phyloP scores from a whole-genome alignment of 164 flowering plant genomes.

The Platanus orientalis region DNA sequence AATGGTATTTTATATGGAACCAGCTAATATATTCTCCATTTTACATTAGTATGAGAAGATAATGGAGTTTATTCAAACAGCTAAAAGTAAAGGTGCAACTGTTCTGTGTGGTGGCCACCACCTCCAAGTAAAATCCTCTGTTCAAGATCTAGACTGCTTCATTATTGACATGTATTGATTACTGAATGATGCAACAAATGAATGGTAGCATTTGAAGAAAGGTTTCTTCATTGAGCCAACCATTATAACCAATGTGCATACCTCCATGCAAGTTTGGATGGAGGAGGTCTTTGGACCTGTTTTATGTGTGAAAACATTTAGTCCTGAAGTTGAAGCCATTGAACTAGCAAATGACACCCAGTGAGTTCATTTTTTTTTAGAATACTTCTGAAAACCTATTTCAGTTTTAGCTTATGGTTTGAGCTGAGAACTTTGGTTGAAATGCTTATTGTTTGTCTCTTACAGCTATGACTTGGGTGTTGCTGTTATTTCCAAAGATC shows the following conservation, averaged over 20 bases:
- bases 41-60: no score
- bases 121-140: constrained; percentile 53
- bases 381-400: background rate
- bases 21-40: no score
- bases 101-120: constrained; percentile 73
- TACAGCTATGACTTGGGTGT: constrained; percentile 81
- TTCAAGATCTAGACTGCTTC: background rate
- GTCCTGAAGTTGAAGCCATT: constrained; percentile 87
- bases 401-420: background rate
- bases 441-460: constrained; percentile 9
- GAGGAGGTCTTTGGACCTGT: constrained; percentile 99
- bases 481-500: constrained; percentile 86
- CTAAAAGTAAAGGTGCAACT: no score
- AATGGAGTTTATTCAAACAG: no score
- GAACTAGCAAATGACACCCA: no score
- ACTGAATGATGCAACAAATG: constrained; percentile 2
- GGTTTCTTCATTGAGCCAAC: no score
- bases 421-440: background rate
- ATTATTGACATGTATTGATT: background rate
- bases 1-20: background rate
- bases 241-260: constrained; percentile 61
- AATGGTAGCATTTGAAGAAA: constrained; percentile 74
- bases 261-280: constrained; percentile 96
- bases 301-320: constrained; percentile 85
- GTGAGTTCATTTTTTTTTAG: constrained; percentile 42